Conservation (phyloP, 208 protist genomes). For the Acanthamoeba culbertsoni region DNA sequence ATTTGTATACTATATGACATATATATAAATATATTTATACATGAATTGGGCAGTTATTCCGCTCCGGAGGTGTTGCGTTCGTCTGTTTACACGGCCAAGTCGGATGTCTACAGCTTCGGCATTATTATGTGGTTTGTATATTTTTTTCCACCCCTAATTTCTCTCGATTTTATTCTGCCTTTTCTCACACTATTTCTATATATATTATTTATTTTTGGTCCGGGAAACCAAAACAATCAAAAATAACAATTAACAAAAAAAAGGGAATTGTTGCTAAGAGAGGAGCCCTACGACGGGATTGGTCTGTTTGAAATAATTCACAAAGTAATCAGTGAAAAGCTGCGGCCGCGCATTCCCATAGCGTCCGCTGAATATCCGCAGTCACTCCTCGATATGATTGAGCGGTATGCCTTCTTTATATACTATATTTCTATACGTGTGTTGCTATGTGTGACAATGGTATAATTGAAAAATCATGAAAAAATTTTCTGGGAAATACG, state of each 20-base stretch:
- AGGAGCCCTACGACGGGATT: conserved; percentile 15
- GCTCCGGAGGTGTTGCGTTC: neutral
- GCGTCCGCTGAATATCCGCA: neutral
- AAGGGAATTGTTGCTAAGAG: neutral
- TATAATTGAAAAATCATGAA: neutral
- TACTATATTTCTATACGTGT: neutral
- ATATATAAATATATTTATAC: no score
- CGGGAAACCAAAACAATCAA: neutral
- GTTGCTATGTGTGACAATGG: no score
- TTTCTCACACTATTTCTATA: neutral
- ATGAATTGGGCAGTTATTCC: neutral
- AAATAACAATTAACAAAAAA: no score
- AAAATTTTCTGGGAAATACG: neutral
- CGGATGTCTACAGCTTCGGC: neutral
- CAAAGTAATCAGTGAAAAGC: neutral
- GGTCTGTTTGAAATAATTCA: neutral
- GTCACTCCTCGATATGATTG: neutral
- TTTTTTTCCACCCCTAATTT: neutral
- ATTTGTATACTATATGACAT: no score
- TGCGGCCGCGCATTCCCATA: neutral
- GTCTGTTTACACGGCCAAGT: neutral
- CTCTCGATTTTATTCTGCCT: neutral
- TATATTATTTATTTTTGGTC: neutral
- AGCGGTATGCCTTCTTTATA: neutral
- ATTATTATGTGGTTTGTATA: neutral